Evolutionary conservation across 352 stramenopile genomes (phyloP), one percentile per base, ranked within the genome.

Genomic region (Halophytophthora batemanensis): DNA sequence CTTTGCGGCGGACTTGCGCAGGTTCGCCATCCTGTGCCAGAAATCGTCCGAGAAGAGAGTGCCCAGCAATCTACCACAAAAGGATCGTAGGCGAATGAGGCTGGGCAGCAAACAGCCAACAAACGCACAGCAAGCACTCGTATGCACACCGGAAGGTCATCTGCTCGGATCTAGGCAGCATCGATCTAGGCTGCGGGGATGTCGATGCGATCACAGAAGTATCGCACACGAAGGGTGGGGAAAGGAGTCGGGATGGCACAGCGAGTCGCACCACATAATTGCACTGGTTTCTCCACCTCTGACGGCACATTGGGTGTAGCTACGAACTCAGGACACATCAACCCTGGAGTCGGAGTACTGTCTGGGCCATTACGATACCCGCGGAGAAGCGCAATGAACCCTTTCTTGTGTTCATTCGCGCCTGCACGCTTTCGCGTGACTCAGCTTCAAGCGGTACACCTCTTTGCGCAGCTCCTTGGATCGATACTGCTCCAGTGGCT

Each of bases 361-460:
- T 13, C 33, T 25, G 3, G 6, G 7, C 25, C 18, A 8, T 39
- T 21, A 2, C 37, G 40, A 29, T 66, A 13, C 18, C 21, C 37
- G 10, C 66, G 70, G 15, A 80, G 45, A 19, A 80, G 59, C 25
- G 46, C 52, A 1, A 80, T 72, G 53, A 75, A 73, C 12, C 70
- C 66, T 3, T 37, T 39, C 45, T 77, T 80, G 51, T 70, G 57
- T 39, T 74, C 64, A 37, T 75, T 80, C 19, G 37, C 25, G 3
- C 48, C 54, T 2, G 50, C 34, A 6, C 66, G 66, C 17, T 51
- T 43, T 11, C 64, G 50, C 33, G 57, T 55, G 25, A 80, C 39
- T 23, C 50, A 80, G 52, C 35, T 74, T 72, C 36, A 74, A 49
- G 1, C 64, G 70, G 21, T 58, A 65, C 17, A 71, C 63, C 25